Evolutionary conservation across 2,329 filamentous ascomycete species (phyloP).

Genomic region (Beauveria sp.): DNA sequence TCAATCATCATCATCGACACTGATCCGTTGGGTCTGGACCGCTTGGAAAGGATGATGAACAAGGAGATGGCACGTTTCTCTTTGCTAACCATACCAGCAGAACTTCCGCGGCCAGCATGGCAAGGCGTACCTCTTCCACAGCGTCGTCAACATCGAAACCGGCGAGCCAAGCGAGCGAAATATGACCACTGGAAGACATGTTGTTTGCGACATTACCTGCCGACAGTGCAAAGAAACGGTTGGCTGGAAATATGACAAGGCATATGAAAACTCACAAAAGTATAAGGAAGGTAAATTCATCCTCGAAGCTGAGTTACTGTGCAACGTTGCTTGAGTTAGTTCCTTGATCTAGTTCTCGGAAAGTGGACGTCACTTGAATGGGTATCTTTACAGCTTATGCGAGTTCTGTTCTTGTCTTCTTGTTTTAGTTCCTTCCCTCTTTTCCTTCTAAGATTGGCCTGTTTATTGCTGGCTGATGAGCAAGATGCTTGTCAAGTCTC

Average conservation of each 20-base stretch:
- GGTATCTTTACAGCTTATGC: neutral
- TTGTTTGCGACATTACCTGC: conserved; percentile 90
- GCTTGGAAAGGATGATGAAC: neutral
- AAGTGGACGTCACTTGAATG: neutral
- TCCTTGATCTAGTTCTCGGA: neutral
- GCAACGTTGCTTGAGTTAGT: conserved; percentile 54
- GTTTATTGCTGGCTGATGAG: neutral
- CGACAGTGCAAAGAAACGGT: conserved; percentile 87
- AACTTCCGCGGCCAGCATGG: conserved; percentile 98
- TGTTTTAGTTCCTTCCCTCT: neutral
- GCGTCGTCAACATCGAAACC: conserved; percentile 81
- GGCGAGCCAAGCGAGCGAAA: conserved; percentile 86
- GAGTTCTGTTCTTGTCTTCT: neutral
- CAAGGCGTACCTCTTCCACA: conserved; percentile 94
- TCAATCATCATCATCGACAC: too few relatives aligned
- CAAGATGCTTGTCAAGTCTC: neutral
- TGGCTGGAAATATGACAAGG: conserved; percentile 99
- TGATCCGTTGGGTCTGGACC: neutral
- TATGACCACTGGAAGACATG: conserved; percentile 94
- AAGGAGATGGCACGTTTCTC: neutral
- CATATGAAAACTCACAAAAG: conserved; percentile 84
- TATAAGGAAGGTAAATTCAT: conserved; percentile 99
- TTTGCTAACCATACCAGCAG: conserved; percentile 37
- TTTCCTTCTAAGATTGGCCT: neutral
- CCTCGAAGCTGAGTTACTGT: conserved; percentile 82